Conservation (phyloP, 768 basidiomycete genomes). For the Russula griseocarnosa region DNA sequence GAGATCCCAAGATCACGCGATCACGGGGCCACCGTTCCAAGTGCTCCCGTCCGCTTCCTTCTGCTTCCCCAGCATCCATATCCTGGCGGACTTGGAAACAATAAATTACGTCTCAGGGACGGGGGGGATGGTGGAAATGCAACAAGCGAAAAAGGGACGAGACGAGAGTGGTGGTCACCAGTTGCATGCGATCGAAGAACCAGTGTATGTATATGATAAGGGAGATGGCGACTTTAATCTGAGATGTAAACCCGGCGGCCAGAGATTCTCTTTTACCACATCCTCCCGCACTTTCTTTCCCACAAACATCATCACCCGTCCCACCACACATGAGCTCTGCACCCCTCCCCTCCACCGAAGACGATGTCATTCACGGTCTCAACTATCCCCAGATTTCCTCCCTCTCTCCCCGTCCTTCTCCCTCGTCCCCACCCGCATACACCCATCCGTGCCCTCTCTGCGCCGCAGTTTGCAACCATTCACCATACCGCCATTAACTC, state of each 20-base stretch:
- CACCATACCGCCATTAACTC: constrained; percentile 59
- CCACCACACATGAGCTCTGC: constrained; percentile 17
- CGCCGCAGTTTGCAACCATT: constrained; percentile 52
- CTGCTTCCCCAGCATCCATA: not conserved
- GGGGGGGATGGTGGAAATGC: not conserved
- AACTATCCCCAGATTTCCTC: constrained; percentile 31
- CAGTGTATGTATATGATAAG: constrained; percentile 16
- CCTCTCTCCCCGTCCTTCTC: constrained; percentile 34
- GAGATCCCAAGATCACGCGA: constrained; percentile 23
- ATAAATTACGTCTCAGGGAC: constrained; percentile 22
- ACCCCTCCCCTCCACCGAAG: constrained; percentile 11
- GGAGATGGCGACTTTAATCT: constrained; percentile 21
- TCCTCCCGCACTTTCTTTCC: constrained; percentile 9
- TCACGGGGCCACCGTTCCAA: constrained; percentile 22
- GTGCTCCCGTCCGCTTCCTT: constrained; percentile 3
- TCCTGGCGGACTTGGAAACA: constrained; percentile 11
- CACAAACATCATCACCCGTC: constrained; percentile 6
- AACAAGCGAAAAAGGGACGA: constrained; percentile 14
- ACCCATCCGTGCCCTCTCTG: constrained; percentile 43
- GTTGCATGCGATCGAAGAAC: constrained; percentile 11
- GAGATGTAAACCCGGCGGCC: constrained; percentile 10
- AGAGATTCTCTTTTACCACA: constrained; percentile 5
- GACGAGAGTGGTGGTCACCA: constrained; percentile 17
- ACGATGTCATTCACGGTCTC: constrained; percentile 29
- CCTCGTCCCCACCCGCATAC: constrained; percentile 38